Evolutionary conservation across 768 basidiomycete genomes (phyloP).

Genomic region (Leucocoprinus birnbaumii): DNA sequence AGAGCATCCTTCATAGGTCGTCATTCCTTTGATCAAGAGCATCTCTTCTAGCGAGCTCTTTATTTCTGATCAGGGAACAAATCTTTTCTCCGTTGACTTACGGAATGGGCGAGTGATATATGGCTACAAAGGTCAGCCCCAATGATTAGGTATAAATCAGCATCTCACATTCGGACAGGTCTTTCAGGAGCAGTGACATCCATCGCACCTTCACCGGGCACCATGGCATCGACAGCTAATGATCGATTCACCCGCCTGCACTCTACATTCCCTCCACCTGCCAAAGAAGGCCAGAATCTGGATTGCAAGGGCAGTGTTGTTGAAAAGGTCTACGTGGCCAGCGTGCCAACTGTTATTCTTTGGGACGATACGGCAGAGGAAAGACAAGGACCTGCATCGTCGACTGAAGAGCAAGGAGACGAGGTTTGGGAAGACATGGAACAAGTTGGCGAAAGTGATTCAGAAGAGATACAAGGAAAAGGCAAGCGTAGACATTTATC

Average conservation of each 20-base stretch:
- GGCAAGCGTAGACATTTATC: conserved; percentile 13
- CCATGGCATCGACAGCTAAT: conserved; percentile 59
- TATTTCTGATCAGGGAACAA: conserved; percentile 61
- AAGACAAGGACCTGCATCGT: conserved; percentile 29
- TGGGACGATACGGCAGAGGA: conserved; percentile 47
- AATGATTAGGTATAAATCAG: too few relatives aligned
- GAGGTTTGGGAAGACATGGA: conserved; percentile 72
- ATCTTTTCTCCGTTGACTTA: conserved; percentile 63
- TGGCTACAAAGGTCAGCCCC: conserved; percentile 75
- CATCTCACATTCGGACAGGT: conserved; percentile 37
- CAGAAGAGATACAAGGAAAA: conserved; percentile 10
- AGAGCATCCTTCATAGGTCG: conserved; percentile 19
- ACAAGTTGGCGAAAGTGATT: conserved; percentile 31
- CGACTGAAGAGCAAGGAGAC: conserved; percentile 54
- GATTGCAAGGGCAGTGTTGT: conserved; percentile 59
- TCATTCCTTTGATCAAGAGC: background rate
- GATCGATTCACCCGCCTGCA: conserved; percentile 76
- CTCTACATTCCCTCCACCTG: conserved; percentile 51
- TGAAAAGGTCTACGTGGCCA: conserved; percentile 62
- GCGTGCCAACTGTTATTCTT: conserved; percentile 55
- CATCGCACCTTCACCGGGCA: conserved; percentile 49
- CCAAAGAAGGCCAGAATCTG: conserved; percentile 42
- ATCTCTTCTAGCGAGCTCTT: conserved; percentile 56
- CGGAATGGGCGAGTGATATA: conserved; percentile 65
- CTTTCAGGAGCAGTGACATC: conserved; percentile 70